phyloP scores from a whole-genome alignment of 352 stramenopile species.

The Phytophthora constricta region DNA sequence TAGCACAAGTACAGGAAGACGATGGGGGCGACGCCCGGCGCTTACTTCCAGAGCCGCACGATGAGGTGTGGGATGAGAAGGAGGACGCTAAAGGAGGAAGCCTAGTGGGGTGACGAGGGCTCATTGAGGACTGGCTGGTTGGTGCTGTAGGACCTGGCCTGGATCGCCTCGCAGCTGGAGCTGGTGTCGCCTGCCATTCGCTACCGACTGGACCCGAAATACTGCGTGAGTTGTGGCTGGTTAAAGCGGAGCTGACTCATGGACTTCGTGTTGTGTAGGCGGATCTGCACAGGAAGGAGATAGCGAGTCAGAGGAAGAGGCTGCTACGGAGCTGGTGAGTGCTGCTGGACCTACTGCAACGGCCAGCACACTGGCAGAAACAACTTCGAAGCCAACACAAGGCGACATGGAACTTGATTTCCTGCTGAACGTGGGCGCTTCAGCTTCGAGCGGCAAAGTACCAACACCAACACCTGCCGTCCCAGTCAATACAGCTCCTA shows the following conservation, averaged over 20 bases:
- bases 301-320: slow-evolving; percentile 5
- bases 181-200: slow-evolving; percentile 52
- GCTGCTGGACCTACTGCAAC: not conserved
- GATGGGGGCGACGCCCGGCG: slow-evolving; percentile 35
- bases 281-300: slow-evolving; percentile 44
- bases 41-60: slow-evolving; percentile 66
- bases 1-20: slow-evolving; percentile 64
- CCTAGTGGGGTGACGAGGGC: no score
- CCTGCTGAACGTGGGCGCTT: slow-evolving; percentile 49
- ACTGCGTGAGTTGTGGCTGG: slow-evolving; percentile 57
- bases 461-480: not conserved
- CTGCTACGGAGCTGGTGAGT: slow-evolving; percentile 1
- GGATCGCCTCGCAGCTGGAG: slow-evolving; percentile 66
- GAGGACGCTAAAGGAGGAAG: no score
- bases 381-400: slow-evolving; percentile 4
- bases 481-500: not conserved
- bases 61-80: slow-evolving; percentile 72
- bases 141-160: slow-evolving; percentile 63
- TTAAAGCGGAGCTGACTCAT: not conserved
- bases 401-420: slow-evolving; percentile 46
- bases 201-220: slow-evolving; percentile 79
- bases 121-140: not conserved
- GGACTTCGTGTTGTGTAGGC: slow-evolving; percentile 29
- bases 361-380: not conserved
- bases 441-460: slow-evolving; percentile 17